phyloP scores from a whole-genome alignment of 2,329 filamentous ascomycete genomes.

The Talaromyces rugulosus region DNA sequence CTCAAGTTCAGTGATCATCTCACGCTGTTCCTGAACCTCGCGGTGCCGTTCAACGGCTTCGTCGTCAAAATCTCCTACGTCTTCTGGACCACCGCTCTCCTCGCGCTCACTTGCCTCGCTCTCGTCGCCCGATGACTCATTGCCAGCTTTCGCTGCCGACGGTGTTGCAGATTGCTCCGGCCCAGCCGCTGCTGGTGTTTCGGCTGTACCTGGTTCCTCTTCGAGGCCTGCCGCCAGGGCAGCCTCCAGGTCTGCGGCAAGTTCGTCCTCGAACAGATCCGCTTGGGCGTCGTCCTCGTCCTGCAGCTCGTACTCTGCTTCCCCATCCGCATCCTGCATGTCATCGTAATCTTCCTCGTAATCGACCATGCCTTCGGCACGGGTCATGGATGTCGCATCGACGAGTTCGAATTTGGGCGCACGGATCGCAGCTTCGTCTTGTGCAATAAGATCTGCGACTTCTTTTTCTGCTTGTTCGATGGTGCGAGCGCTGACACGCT shows the following conservation, averaged over 20 bases:
- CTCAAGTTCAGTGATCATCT: constrained; percentile 42
- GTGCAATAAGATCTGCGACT: constrained; percentile 67
- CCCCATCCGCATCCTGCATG: constrained; percentile 48
- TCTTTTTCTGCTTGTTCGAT: constrained; percentile 80
- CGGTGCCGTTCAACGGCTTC: constrained; percentile 39
- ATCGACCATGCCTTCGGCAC: constrained; percentile 34
- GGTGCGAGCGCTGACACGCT: constrained; percentile 74
- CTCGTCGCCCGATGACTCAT: constrained; percentile 40
- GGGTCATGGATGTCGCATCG: constrained; percentile 49
- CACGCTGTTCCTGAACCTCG: constrained; percentile 40
- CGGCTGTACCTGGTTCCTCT: constrained; percentile 24
- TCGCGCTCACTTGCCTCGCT: constrained; percentile 32
- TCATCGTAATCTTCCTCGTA: constrained; percentile 47
- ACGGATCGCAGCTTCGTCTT: constrained; percentile 60
- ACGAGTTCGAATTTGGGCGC: constrained; percentile 61
- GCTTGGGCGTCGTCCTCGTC: constrained; percentile 25
- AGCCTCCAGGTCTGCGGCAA: constrained; percentile 43
- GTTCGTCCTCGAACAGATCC: constrained; percentile 36
- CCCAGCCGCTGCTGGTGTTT: constrained; percentile 15
- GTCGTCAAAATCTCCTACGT: constrained; percentile 37
- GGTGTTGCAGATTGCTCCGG: constrained; percentile 30
- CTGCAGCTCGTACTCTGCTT: constrained; percentile 42
- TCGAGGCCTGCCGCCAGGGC: constrained; percentile 36
- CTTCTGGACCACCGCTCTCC: constrained; percentile 25
- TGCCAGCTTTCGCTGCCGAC: constrained; percentile 25